Evolutionary conservation across 768 basidiomycete species (phyloP).

Genomic region (Collybia mongolica): DNA sequence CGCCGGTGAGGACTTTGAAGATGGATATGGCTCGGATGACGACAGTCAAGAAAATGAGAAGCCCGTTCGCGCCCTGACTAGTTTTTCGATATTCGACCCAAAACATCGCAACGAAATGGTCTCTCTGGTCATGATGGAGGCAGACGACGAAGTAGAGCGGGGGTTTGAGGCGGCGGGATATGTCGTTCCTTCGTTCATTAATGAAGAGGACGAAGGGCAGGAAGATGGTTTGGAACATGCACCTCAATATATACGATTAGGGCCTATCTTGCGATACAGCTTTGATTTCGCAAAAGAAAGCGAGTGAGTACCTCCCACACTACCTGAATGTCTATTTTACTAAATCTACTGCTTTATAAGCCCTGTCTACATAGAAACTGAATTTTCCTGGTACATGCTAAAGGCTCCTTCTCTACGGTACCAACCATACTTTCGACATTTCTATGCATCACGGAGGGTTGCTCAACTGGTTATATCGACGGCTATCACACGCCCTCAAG

Average conservation of each 20-base stretch:
- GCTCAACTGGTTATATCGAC: slow-evolving; percentile 46
- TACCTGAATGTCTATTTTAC: background rate
- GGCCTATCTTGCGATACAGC: slow-evolving; percentile 44
- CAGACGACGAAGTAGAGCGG: slow-evolving; percentile 35
- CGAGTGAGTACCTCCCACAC: slow-evolving; percentile 40
- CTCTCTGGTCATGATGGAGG: slow-evolving; percentile 44
- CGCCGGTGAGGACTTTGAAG: slow-evolving; percentile 36
- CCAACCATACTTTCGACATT: slow-evolving; percentile 37
- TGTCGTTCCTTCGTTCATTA: slow-evolving; percentile 42
- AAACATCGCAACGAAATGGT: slow-evolving; percentile 42
- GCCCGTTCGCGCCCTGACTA: slow-evolving; percentile 53
- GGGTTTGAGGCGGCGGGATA: slow-evolving; percentile 55
- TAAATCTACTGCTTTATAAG: slow-evolving; percentile 19
- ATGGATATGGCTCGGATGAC: background rate
- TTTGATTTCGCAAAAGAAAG: slow-evolving; percentile 49
- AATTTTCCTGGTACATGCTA: slow-evolving; percentile 65
- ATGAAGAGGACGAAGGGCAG: slow-evolving; percentile 64
- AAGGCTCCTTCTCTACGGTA: slow-evolving; percentile 47
- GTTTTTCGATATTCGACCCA: slow-evolving; percentile 64
- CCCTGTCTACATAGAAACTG: slow-evolving; percentile 64
- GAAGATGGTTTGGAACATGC: slow-evolving; percentile 41
- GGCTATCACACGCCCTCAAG: slow-evolving; percentile 26
- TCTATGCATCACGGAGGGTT: slow-evolving; percentile 49
- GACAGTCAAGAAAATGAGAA: slow-evolving; percentile 31
- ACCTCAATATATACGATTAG: slow-evolving; percentile 42